phyloP scores from a whole-genome alignment of 1,284 basidiomycete genomes.

The Singerocomus inundabilis region DNA sequence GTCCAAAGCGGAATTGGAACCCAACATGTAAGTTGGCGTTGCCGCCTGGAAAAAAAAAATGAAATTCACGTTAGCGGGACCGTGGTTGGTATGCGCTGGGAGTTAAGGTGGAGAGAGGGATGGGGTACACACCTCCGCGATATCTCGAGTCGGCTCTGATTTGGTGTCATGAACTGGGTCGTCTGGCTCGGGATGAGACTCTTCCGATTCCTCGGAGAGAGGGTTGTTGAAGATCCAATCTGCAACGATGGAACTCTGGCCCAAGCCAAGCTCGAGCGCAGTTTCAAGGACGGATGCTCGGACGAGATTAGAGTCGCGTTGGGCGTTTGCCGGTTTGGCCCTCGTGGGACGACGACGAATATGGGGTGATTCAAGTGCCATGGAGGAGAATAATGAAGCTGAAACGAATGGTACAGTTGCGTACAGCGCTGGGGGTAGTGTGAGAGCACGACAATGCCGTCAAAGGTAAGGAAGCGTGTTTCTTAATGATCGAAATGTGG shows the following conservation, averaged over 20 bases:
- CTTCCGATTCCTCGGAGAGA: constrained; percentile 52
- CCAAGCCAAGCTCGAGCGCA: constrained; percentile 62
- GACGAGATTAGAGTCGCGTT: constrained; percentile 53
- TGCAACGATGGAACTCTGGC: constrained; percentile 52
- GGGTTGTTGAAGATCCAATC: constrained; percentile 67
- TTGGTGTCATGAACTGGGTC: neutral
- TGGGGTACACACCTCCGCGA: constrained; percentile 20
- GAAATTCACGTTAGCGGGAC: constrained; percentile 10
- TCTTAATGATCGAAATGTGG: constrained; percentile 16
- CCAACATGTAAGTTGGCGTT: constrained; percentile 29
- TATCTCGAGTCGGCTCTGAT: constrained; percentile 10
- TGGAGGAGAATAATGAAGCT: constrained; percentile 12
- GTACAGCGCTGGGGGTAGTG: neutral
- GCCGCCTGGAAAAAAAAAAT: constrained; percentile 21
- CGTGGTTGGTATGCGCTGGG: neutral
- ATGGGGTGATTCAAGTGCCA: constrained; percentile 20
- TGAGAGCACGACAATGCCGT: constrained; percentile 2
- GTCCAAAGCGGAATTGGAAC: constrained; percentile 33
- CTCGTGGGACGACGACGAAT: constrained; percentile 30
- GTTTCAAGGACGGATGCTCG: constrained; percentile 70
- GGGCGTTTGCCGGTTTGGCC: constrained; percentile 14
- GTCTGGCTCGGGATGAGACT: constrained; percentile 6
- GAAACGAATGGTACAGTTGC: constrained; percentile 15
- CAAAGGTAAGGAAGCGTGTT: constrained; percentile 4
- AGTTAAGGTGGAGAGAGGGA: neutral